Conservation (phyloP, 306 rosid genomes). For the Calophaca sinica region DNA sequence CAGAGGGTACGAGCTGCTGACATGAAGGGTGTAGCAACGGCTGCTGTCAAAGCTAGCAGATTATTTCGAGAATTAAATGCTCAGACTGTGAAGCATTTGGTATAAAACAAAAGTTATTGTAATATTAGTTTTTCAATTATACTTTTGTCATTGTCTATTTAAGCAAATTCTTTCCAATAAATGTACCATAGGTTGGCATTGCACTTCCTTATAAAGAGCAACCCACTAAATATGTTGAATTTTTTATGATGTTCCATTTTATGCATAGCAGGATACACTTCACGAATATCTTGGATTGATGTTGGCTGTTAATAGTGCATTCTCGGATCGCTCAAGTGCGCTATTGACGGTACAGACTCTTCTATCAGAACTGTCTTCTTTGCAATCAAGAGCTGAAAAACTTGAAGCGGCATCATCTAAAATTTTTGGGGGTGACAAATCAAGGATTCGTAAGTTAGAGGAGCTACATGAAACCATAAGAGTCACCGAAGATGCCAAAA, state of each 20-base stretch:
- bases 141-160: constrained; percentile 19
- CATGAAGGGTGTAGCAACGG: constrained; percentile 89
- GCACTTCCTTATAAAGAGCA: constrained; percentile 14
- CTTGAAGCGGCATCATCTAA: constrained; percentile 92
- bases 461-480: constrained; percentile 84
- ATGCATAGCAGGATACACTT: constrained; percentile 66
- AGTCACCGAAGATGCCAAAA: constrained; percentile 87
- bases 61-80: constrained; percentile 86
- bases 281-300: constrained; percentile 95
- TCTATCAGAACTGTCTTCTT: constrained; percentile 74
- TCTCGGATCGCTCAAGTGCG: constrained; percentile 89
- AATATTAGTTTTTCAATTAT: constrained; percentile 17
- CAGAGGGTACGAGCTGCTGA: constrained; percentile 83
- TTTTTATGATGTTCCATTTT: constrained; percentile 43
- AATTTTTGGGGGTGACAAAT: constrained; percentile 87
- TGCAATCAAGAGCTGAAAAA: constrained; percentile 84
- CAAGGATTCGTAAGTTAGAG: constrained; percentile 77
- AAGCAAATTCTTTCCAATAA: constrained; percentile 23
- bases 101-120: constrained; percentile 39
- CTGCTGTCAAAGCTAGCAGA: constrained; percentile 93
- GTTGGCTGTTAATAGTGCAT: constrained; percentile 87
- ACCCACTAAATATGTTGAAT: constrained; percentile 22
- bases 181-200: not conserved
- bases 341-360: constrained; percentile 93
- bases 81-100: constrained; percentile 96